These are phyloP conservation scores for Boletus tomentosulus DNA, from an alignment of 768 basidiomycete genomes.

Conservation along the genomic window DNA sequence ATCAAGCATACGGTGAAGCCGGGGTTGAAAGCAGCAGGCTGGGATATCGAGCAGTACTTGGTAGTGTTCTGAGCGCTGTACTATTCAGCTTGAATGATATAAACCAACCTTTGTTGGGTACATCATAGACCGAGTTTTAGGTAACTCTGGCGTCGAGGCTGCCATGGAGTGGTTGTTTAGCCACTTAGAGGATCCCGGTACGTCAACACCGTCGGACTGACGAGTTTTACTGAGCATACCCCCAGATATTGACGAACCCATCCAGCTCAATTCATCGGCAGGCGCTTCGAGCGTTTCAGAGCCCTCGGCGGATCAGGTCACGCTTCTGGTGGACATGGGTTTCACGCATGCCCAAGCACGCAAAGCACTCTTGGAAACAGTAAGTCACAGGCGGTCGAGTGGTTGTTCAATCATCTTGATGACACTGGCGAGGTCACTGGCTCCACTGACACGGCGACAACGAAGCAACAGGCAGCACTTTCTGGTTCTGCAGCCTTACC, in stretches of 20 bases:
- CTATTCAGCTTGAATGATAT: not conserved
- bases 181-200: conserved; percentile 95
- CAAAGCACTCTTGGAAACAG: conserved; percentile 86
- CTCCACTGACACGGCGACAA: conserved; percentile 19
- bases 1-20: conserved; percentile 30
- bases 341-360: conserved; percentile 78
- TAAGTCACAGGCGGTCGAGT: conserved; percentile 56
- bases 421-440: conserved; percentile 64
- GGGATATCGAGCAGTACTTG: conserved; percentile 33
- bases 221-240: too few relatives aligned
- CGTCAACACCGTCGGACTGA: conserved; percentile 4
- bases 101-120: too few relatives aligned
- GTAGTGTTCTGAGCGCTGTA: conserved; percentile 31
- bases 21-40: conserved; percentile 32
- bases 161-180: conserved; percentile 96
- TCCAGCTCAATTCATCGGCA: too few relatives aligned
- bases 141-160: conserved; percentile 63
- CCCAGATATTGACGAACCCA: too few relatives aligned
- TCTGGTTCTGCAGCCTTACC: conserved; percentile 63
- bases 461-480: conserved; percentile 17
- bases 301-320: too few relatives aligned
- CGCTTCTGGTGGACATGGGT: conserved; percentile 79
- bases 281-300: conserved; percentile 1
- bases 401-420: conserved; percentile 93
- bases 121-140: conserved; percentile 20